Percentiles rank a stretch among this genome's conserved stretches.
Conservation (phyloP, 2,329 filamentous ascomycete species). For the Sporothrix protearum region DNA sequence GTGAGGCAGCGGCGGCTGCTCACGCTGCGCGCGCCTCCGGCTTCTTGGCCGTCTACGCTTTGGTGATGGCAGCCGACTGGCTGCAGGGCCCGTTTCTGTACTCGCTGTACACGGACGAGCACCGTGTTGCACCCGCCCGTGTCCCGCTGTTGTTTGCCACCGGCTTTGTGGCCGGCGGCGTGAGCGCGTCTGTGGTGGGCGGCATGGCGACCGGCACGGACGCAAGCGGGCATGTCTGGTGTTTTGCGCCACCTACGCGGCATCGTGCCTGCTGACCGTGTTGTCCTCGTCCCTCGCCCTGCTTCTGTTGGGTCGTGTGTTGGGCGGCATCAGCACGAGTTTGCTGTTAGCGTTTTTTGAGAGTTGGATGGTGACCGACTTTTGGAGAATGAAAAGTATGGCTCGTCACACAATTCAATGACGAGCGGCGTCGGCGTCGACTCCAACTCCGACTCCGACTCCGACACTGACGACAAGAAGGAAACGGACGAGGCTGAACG, state of each 20-base stretch:
- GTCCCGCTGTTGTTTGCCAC: constrained; percentile 43
- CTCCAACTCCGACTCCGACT: too few species aligned
- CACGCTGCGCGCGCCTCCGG: constrained; percentile 25
- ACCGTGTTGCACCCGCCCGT: constrained; percentile 31
- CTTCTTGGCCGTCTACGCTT: constrained; percentile 45
- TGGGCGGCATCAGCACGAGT: constrained; percentile 55
- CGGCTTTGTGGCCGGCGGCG: constrained; percentile 45
- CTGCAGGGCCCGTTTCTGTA: constrained; percentile 41
- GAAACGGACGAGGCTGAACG: constrained; percentile 35
- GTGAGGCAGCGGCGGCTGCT: constrained; percentile 28
- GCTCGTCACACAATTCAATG: not conserved
- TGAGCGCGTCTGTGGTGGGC: constrained; percentile 47
- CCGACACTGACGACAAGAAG: not conserved
- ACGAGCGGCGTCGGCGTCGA: constrained; percentile 27
- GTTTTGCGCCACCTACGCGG: constrained; percentile 52
- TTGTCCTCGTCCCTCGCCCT: constrained; percentile 36
- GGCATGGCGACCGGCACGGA: constrained; percentile 48
- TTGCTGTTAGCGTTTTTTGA: constrained; percentile 57
- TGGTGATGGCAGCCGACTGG: constrained; percentile 52
- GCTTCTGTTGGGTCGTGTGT: constrained; percentile 50
- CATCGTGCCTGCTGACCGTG: constrained; percentile 46
- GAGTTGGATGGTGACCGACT: constrained; percentile 62
- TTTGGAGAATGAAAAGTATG: constrained; percentile 41
- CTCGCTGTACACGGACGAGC: constrained; percentile 38
- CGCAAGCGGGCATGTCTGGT: constrained; percentile 51